Conservation (phyloP, 1,284 basidiomycete species). For the Thecaphora thlaspeos region DNA sequence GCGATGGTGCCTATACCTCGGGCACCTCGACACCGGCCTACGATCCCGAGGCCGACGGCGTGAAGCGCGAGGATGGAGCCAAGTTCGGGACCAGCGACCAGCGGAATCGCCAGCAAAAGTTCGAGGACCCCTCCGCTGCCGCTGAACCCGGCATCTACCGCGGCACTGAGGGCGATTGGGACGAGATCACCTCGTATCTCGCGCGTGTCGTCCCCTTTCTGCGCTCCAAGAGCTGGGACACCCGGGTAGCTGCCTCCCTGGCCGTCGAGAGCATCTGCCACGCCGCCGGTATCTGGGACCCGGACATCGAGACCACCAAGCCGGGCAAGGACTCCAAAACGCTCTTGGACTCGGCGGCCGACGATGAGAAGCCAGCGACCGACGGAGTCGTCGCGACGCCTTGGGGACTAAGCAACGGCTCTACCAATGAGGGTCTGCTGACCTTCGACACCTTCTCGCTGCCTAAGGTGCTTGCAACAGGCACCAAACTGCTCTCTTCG, state of each 20-base stretch:
- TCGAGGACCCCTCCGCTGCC: slow-evolving; percentile 17
- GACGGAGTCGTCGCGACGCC: too few relatives aligned
- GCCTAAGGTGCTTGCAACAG: slow-evolving; percentile 70
- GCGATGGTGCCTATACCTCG: slow-evolving; percentile 5
- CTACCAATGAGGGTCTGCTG: slow-evolving; percentile 28
- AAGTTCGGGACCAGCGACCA: slow-evolving; percentile 34
- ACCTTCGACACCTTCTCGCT: slow-evolving; percentile 63
- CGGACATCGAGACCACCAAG: slow-evolving; percentile 29
- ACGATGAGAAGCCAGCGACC: slow-evolving; percentile 8
- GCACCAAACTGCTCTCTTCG: slow-evolving; percentile 76
- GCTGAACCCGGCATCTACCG: slow-evolving; percentile 28
- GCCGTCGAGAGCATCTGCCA: slow-evolving; percentile 82
- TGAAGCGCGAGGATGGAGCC: slow-evolving; percentile 5
- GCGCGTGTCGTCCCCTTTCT: slow-evolving; percentile 78
- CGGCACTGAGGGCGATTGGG: slow-evolving; percentile 69
- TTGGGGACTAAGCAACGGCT: slow-evolving; percentile 5
- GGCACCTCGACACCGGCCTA: slow-evolving; percentile 25
- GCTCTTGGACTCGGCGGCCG: slow-evolving; percentile 7
- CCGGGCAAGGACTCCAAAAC: slow-evolving; percentile 29
- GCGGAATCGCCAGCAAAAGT: slow-evolving; percentile 27
- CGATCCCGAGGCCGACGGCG: slow-evolving; percentile 28
- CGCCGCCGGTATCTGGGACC: slow-evolving; percentile 75
- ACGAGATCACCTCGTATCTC: slow-evolving; percentile 60
- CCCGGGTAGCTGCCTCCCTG: slow-evolving; percentile 76
- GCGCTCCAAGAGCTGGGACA: slow-evolving; percentile 83